Evolutionary conservation across 2,329 filamentous ascomycete genomes (phyloP).

Genomic region (Cordyceps javanica): DNA sequence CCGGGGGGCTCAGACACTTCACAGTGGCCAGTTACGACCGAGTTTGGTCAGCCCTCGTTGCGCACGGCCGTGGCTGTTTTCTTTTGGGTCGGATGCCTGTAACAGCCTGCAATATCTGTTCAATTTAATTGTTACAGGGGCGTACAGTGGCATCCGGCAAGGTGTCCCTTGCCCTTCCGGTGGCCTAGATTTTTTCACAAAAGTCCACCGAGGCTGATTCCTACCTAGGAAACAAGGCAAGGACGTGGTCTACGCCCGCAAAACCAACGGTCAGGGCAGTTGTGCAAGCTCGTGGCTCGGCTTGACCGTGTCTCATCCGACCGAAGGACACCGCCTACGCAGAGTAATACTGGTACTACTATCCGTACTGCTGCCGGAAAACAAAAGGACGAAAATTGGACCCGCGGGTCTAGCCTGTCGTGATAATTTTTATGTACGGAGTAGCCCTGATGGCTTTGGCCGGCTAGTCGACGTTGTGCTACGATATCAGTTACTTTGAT

Average conservation of each 20-base stretch:
- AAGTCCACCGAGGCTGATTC: not conserved
- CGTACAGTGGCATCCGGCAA: conserved; percentile 5
- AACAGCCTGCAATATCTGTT: conserved; percentile 6
- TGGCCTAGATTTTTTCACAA: conserved; percentile 5
- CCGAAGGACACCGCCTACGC: not conserved
- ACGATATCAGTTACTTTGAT: not conserved
- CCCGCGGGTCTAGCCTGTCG: not conserved
- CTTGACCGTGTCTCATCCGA: conserved; percentile 1
- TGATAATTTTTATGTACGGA: not conserved
- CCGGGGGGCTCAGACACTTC: conserved; percentile 4
- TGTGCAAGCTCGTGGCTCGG: not conserved
- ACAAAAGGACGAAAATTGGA: not conserved
- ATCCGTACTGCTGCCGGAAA: not conserved
- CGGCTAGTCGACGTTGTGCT: not conserved
- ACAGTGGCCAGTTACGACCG: conserved; percentile 3
- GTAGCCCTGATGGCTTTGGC: not conserved
- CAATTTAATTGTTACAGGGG: conserved; percentile 6
- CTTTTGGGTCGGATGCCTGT: conserved; percentile 7
- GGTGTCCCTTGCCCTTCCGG: not conserved
- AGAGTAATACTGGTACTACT: not conserved
- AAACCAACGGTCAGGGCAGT: not conserved
- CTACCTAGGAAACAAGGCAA: not conserved
- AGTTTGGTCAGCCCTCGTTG: conserved; percentile 2
- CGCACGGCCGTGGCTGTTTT: conserved; percentile 5
- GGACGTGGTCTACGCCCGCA: not conserved